Evolutionary conservation across 2,329 filamentous ascomycete species (phyloP).

Genomic region (Aspergillus thermomutatus): DNA sequence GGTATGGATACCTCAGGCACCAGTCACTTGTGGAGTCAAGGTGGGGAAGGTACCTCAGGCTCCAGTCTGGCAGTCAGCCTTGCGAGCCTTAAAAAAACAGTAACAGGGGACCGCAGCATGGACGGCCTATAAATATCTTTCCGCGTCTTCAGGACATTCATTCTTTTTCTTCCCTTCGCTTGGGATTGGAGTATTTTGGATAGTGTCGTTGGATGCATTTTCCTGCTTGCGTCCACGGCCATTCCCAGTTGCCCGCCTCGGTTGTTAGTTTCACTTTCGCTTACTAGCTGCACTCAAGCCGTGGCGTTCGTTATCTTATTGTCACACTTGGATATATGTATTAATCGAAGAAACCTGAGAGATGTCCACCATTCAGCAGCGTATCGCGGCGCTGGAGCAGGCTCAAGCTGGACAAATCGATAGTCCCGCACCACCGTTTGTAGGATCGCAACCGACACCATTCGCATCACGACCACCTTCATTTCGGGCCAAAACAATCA

Average conservation of each 20-base stretch:
- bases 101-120: neutral
- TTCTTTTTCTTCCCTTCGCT: neutral
- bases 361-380: constrained; percentile 46
- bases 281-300: neutral
- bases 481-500: constrained; percentile 29
- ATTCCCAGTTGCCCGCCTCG: neutral
- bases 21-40: neutral
- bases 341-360: constrained; percentile 36
- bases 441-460: constrained; percentile 20
- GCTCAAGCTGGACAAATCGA: constrained; percentile 38
- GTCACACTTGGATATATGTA: neutral
- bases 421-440: constrained; percentile 24
- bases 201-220: too few relatives aligned
- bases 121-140: neutral
- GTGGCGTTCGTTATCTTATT: neutral
- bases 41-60: too few relatives aligned
- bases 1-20: neutral
- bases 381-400: constrained; percentile 45
- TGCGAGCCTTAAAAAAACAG: neutral
- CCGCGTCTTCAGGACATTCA: neutral
- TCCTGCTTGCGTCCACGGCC: neutral
- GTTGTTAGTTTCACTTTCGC: neutral
- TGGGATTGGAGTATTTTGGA: too few relatives aligned
- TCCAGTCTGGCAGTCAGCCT: neutral
- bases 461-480: constrained; percentile 25